A percentile compares a stretch with the other conserved stretches of the same genome.
Evolutionary conservation across 495 filamentous ascomycete genomes (phyloP).

Genomic region (Xylaria longipes): DNA sequence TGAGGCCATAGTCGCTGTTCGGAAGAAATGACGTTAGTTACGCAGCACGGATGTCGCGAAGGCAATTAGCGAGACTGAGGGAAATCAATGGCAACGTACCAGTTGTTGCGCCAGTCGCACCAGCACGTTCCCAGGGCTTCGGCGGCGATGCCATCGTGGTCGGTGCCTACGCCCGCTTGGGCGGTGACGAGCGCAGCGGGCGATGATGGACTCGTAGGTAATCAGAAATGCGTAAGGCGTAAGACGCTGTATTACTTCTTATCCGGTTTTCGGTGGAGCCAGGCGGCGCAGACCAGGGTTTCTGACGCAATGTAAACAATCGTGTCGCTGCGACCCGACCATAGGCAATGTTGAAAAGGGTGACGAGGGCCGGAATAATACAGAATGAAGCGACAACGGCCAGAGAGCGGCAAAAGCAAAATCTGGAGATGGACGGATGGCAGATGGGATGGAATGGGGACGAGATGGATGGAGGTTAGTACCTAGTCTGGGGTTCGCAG

Average conservation of each 20-base stretch:
- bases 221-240: not conserved
- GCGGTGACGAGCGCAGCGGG: constrained; percentile 24
- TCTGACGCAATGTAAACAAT: too few relatives aligned
- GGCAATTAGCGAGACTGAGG: constrained; percentile 7
- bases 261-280: not conserved
- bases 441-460: constrained; percentile 13
- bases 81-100: constrained; percentile 44
- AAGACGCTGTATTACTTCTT: not conserved
- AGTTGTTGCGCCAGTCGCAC: constrained; percentile 62
- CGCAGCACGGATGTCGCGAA: constrained; percentile 5
- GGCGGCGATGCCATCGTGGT: constrained; percentile 74
- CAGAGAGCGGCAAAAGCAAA: constrained; percentile 32
- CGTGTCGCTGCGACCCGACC: not conserved
- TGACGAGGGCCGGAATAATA: not conserved
- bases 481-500: constrained; percentile 2
- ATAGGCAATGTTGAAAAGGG: not conserved
- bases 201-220: constrained; percentile 15
- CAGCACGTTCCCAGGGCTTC: constrained; percentile 92
- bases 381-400: constrained; percentile 12
- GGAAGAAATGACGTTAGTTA: constrained; percentile 32
- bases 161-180: constrained; percentile 23
- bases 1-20: constrained; percentile 49
- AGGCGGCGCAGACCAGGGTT: not conserved
- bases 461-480: not conserved
- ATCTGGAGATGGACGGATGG: constrained; percentile 26